Conservation (phyloP, 139 green algal species). For the Tetraselmis striata region DNA sequence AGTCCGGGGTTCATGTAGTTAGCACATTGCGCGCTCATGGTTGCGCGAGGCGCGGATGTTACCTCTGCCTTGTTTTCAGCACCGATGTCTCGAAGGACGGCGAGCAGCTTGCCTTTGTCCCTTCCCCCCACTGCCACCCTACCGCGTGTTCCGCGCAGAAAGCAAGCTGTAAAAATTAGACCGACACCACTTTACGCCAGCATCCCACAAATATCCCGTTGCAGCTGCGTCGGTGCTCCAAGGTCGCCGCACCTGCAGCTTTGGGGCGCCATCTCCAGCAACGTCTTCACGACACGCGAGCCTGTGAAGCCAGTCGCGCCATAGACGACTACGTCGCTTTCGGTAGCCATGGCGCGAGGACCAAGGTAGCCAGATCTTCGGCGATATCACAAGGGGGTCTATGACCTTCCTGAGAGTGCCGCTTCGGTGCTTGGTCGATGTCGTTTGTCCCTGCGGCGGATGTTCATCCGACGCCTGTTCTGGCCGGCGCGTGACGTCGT, state of each 20-base stretch:
- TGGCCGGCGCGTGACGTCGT: no score
- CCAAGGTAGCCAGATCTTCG: no score
- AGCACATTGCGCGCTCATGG: no score
- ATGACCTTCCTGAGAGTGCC: no score
- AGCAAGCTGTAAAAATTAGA: no score
- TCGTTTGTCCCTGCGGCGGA: no score
- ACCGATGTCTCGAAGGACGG: constrained; percentile 3
- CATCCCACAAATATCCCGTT: neutral
- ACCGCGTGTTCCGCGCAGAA: neutral
- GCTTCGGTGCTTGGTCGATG: no score
- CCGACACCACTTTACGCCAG: neutral
- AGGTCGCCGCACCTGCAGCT: constrained; percentile 1
- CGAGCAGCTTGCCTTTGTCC: constrained; percentile 24
- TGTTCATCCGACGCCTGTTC: no score
- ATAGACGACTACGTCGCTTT: constrained; percentile 38
- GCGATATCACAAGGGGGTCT: no score
- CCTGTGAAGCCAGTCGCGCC: constrained; percentile 58
- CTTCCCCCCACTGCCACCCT: constrained; percentile 27
- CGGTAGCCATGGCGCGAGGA: neutral
- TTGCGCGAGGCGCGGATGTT: neutral
- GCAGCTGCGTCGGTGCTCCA: neutral
- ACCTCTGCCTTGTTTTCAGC: neutral
- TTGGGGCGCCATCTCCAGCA: constrained; percentile 2
- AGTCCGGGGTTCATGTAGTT: no score
- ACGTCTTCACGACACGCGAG: constrained; percentile 26